Evolutionary conservation across 441 rosid species (phyloP).

Genomic region (Bocquillonia castaneifolia): DNA sequence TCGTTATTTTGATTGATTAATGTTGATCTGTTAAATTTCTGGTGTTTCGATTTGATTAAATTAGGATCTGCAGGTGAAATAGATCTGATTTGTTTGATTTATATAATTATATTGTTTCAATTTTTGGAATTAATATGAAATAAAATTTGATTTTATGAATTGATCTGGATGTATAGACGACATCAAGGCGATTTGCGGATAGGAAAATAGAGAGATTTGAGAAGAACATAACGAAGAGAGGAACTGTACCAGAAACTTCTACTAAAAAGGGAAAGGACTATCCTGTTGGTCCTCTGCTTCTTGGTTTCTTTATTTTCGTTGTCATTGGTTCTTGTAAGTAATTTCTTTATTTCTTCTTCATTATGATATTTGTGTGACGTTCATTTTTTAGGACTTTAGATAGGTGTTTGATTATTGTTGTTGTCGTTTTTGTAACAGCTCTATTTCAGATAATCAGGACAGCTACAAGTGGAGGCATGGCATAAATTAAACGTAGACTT

Average conservation of each 20-base stretch:
- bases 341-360: background rate
- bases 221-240: conserved; percentile 78
- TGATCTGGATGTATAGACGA: conserved; percentile 54
- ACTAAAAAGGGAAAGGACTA: conserved; percentile 76
- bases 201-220: conserved; percentile 75
- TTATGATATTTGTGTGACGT: background rate
- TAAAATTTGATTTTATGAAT: too few species aligned
- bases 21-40: too few species aligned
- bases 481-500: conserved; percentile 33
- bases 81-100: background rate
- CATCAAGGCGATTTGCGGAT: conserved; percentile 75
- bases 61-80: conserved; percentile 7
- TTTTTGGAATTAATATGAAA: background rate
- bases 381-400: background rate
- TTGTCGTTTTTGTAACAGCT: conserved; percentile 41
- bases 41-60: too few species aligned
- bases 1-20: too few species aligned
- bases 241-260: conserved; percentile 67
- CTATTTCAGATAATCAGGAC: conserved; percentile 95
- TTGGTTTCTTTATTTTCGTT: conserved; percentile 83
- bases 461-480: conserved; percentile 81
- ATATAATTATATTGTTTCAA: background rate
- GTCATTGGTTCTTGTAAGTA: conserved; percentile 88
- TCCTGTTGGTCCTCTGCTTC: conserved; percentile 77
- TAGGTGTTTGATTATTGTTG: background rate